Evolutionary conservation across 2,329 filamentous ascomycete genomes (phyloP), one percentile per base, ranked within the genome.

Genomic region (Monascus ruber): DNA sequence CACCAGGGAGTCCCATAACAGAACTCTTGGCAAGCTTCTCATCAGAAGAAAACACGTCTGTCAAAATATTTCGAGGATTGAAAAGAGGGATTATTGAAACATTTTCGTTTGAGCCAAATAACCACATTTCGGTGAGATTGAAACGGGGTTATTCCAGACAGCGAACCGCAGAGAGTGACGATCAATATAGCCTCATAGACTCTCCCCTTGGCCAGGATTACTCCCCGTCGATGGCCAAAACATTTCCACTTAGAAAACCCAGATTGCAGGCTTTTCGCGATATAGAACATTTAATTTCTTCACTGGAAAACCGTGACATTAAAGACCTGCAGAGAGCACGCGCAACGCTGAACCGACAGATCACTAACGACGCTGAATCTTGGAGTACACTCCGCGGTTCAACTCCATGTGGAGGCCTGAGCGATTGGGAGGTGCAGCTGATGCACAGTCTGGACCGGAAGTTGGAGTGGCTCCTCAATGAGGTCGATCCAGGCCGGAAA

Each of bases 401-500:
- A 26, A 11, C 42, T 5, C 37, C 43, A 6, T 24, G 43, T 4
- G 40, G 38, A 4, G 37, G 42, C 5, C 41, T 62, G 28, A 60
- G 48, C 38, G 53, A 59, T 36, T 60, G 55, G 47, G 63, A 66
- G 43, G 39, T 61, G n/a, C 50, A 51, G 26, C 41, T 64, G 36
- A 46, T 64, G 31, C 48, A 62, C 35, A 45, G 49, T 24, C 39
- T 66, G 33, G 49, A 61, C 41, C 54, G 63, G 35, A 62, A 54
- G 41, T 50, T 66, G 4, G 46, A 54, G 33, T 66, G 63, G 63
- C 43, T 63, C 8, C 51, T 54, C 26, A 48, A 56, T 32, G 61
- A 66, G 41, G 51, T 58, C 24, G 59, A 54, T 4, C 62, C 63
- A 5, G 63, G 62, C 6, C 52, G 58, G 35, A 62, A 58, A 41